Percentiles rank a stretch among this genome's conserved stretches.
Conservation (phyloP, 352 stramenopile species). For the Phytopythium boreale region DNA sequence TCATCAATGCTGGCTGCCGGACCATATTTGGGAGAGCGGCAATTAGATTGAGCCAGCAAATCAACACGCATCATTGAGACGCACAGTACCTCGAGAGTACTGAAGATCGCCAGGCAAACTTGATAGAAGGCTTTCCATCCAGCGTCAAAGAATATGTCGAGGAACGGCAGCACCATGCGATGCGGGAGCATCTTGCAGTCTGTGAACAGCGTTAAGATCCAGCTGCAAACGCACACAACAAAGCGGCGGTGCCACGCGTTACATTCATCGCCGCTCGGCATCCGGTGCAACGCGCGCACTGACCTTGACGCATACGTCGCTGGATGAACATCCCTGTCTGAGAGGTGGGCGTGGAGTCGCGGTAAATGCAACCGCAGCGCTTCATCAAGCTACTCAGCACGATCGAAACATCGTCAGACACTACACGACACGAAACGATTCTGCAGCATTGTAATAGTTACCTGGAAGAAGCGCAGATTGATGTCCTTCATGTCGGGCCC, state of each 20-base stretch:
- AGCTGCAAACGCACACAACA: constrained; percentile 14
- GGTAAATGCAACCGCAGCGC: constrained; percentile 33
- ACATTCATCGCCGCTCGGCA: background rate
- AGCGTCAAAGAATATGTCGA: constrained; percentile 48
- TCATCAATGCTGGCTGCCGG: constrained; percentile 18
- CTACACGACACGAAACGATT: background rate
- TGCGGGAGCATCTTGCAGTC: constrained; percentile 40
- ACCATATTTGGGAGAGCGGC: background rate
- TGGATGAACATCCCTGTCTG: constrained; percentile 41
- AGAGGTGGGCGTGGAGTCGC: constrained; percentile 36
- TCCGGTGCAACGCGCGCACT: background rate
- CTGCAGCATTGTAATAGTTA: background rate
- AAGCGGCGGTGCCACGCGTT: background rate
- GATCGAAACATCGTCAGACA: background rate
- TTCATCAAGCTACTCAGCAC: constrained; percentile 33
- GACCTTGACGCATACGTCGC: constrained; percentile 50
- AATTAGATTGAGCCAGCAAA: background rate
- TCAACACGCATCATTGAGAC: background rate
- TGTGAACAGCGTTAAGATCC: constrained; percentile 54
- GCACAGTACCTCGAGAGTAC: constrained; percentile 25
- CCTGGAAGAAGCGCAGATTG: constrained; percentile 47
- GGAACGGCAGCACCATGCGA: constrained; percentile 31
- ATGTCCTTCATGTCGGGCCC: constrained; percentile 48
- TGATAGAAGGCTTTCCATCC: constrained; percentile 52
- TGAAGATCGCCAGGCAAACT: constrained; percentile 36